Evolutionary conservation across 1,284 basidiomycete genomes (phyloP).

Genomic region (Tremellales sp.): DNA sequence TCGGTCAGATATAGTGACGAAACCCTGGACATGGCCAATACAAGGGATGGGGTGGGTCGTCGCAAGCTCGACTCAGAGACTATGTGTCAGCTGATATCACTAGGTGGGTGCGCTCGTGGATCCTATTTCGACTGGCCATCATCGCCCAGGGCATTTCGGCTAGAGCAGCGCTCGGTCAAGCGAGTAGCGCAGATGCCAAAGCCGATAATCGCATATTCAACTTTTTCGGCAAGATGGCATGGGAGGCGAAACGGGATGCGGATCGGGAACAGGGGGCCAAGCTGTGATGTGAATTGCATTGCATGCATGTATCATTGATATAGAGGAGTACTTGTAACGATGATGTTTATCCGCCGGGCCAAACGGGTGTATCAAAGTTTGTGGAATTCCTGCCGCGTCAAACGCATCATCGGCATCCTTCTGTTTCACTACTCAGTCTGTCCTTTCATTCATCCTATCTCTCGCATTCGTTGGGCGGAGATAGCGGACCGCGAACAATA

Average conservation of each 20-base stretch:
- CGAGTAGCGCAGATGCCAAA: constrained; percentile 70
- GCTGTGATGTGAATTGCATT: constrained; percentile 20
- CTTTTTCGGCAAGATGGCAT: constrained; percentile 62
- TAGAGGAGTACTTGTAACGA: too few relatives aligned
- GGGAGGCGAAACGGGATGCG: constrained; percentile 54
- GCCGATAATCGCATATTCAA: constrained; percentile 61
- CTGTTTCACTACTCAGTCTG: too few relatives aligned
- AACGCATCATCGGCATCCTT: too few relatives aligned
- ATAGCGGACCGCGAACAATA: too few relatives aligned
- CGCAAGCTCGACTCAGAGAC: background rate
- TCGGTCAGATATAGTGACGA: constrained; percentile 2
- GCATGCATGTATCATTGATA: background rate
- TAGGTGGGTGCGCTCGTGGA: constrained; percentile 33
- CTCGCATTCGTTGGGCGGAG: too few relatives aligned
- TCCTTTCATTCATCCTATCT: too few relatives aligned
- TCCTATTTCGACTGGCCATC: constrained; percentile 62
- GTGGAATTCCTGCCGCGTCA: too few relatives aligned
- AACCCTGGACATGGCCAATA: constrained; percentile 37
- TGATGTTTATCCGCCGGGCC: too few relatives aligned
- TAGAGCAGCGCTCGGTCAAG: constrained; percentile 75
- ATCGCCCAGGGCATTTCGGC: constrained; percentile 94
- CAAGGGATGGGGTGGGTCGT: constrained; percentile 37
- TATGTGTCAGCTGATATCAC: constrained; percentile 5
- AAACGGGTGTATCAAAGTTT: too few relatives aligned
- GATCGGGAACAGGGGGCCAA: constrained; percentile 51